Base-by-base conservation (phyloP, 1,284 basidiomycete species). In the Hemileia vastatrix region DNA sequence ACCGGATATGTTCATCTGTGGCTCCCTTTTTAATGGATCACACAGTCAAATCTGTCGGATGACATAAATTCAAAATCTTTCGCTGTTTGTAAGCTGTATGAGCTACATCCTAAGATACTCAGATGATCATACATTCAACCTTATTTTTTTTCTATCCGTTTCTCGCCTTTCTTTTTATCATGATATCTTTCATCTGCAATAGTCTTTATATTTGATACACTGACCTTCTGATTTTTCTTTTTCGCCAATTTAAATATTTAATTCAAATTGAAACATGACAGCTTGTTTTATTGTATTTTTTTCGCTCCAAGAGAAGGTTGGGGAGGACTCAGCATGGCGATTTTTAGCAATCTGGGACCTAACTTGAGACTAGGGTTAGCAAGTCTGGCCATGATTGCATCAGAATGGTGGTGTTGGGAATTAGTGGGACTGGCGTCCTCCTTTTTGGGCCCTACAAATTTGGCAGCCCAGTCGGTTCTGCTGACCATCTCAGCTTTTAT, bases 341-440 rank as follows among this genome's bases (percentile, higher is more conserved):
- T 80, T 67, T 87, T 90, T 76, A 83, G 82, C 0, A 84, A 83
- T 64, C 79, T 93, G 1, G 85, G 87, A 6, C 81, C 88, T 15
- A 78, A 92, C 33, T 80, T 86, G 1, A 82, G 82, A 33, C 78
- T 95, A 6, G 90, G 88, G 4, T 70, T 90, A 21, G 86, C 86
- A 4, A 88, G 90, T 8, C 68, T 71, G 11, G 67, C 65, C 2
- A 70, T 77, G 76, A 73, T 81, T 6, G 87, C 86, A 1, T 83
- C 83, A 6, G 90, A 93, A 73, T 93, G 90, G 90, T 92, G 89
- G 88, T 85, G 85, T 43, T 92, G 90, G 90, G 90, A 92, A 72
- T 79, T 90, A 2, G 78, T 87, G 55, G 80, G 80, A 54, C 52
- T 70, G 4, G 59, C 70, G 15, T 57, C 58, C 32, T 54, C 63